Evolutionary conservation across 345 rosid species (phyloP), one percentile per base, ranked within the genome.

Genomic region (Salix caprea): DNA sequence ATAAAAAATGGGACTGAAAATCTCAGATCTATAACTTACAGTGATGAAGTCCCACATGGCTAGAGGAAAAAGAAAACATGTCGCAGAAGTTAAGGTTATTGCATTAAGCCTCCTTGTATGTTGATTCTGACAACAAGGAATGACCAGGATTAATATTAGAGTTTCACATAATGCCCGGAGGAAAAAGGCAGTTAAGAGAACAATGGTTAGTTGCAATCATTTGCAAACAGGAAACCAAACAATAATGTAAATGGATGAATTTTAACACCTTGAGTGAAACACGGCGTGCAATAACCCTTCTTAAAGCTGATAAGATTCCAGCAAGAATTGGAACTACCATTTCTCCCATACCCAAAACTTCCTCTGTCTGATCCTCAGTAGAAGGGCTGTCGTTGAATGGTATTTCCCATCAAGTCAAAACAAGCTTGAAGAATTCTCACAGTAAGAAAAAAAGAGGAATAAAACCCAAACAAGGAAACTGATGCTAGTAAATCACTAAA

Each of bases 11-110:
- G 28, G 21, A 79, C 42, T 24, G 5, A 75, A 32, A 40, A 24
- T 76, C 28, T 4, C 15, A 4, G 39, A 15, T 13, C 30, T 69
- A 70, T 28, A 34, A 85, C 99, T 91, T 91, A 93, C 99, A 9
- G 86, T 84, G 78, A 96, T 88, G 78, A 91, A 87, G 86, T 93
- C 94, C 98, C 99, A 96, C 97, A 96, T 96, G 73, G 98, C 99
- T 71, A 91, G 89, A 44, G 99, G 98, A 88, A 96, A 96, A 73
- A 96, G 80, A 75, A 93, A 91, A 78, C 96, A 93, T 21, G 99
- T 88, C 68, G 98, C 96, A 26, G 96, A 90, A 79, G 97, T 83
- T 70, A 96, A 83, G 69, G 92, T 93, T 82, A 93, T 86, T 16
- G 97, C 98, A 86, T 96, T 90, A 23, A 96, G 94, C 71, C 98